Conservation (phyloP, 305 asterid genomes). For the Withania somnifera region DNA sequence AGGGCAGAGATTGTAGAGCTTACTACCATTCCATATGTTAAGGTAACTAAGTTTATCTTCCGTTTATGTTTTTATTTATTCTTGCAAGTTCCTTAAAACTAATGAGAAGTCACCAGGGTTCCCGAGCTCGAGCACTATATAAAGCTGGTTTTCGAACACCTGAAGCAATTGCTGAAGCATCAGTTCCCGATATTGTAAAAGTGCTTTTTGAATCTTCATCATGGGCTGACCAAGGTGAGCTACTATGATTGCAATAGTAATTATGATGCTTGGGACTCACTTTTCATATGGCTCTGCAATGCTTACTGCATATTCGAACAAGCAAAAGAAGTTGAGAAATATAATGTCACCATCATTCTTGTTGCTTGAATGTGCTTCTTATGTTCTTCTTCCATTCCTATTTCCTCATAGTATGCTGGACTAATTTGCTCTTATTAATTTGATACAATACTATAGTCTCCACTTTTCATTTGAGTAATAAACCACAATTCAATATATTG, state of each 20-base stretch:
- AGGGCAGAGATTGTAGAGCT: conserved; percentile 98
- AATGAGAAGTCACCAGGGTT: conserved; percentile 45
- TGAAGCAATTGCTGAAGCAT: conserved; percentile 95
- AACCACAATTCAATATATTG: neutral
- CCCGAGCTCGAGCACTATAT: conserved; percentile 98
- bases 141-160: conserved; percentile 94
- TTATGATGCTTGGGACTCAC: neutral
- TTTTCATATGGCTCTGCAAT: neutral
- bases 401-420: neutral
- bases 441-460: neutral
- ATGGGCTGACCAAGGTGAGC: conserved; percentile 66
- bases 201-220: conserved; percentile 87
- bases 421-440: neutral
- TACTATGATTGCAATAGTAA: neutral
- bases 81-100: neutral
- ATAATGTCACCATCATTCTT: neutral
- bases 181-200: conserved; percentile 77
- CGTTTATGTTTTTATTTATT: conserved; percentile 7
- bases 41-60: conserved; percentile 37
- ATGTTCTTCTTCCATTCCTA: neutral
- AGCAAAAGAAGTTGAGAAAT: neutral
- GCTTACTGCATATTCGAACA: neutral
- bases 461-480: neutral
- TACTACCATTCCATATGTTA: conserved; percentile 84
- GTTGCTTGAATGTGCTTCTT: neutral